These are phyloP conservation scores for Venturia aucupariae DNA, from an alignment of 2,329 filamentous ascomycete species.

Conservation along the genomic window DNA sequence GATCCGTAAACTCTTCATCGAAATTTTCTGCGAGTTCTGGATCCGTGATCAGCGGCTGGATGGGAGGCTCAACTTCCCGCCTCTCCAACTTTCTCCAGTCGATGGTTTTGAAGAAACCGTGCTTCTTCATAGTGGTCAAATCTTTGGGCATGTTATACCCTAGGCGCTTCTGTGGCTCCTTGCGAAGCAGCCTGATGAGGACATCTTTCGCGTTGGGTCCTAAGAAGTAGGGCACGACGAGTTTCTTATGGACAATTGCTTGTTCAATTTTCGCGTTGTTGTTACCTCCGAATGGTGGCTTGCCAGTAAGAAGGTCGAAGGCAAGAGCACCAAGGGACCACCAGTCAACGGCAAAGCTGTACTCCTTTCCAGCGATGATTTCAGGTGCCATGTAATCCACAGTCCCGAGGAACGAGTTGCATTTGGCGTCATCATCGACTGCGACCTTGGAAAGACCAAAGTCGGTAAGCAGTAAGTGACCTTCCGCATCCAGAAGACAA, in stretches of 20 bases:
- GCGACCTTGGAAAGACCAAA: constrained; percentile 96
- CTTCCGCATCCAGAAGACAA: constrained; percentile 82
- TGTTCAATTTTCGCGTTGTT: constrained; percentile 94
- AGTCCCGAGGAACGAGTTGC: constrained; percentile 87
- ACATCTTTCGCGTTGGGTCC: constrained; percentile 89
- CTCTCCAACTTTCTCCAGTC: constrained; percentile 83
- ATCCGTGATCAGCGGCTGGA: constrained; percentile 88
- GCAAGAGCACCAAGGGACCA: constrained; percentile 94
- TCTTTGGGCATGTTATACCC: constrained; percentile 87
- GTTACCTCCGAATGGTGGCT: constrained; percentile 79
- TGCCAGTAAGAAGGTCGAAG: constrained; percentile 85
- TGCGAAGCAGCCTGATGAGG: constrained; percentile 78
- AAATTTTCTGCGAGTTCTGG: constrained; percentile 97
- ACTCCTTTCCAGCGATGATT: constrained; percentile 77
- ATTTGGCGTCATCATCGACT: constrained; percentile 59
- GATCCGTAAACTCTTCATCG: constrained; percentile 77
- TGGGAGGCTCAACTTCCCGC: constrained; percentile 77
- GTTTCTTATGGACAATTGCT: constrained; percentile 89
- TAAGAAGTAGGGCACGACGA: constrained; percentile 81
- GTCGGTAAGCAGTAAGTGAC: constrained; percentile 89
- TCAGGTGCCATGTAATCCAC: constrained; percentile 99
- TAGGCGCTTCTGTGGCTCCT: constrained; percentile 84
- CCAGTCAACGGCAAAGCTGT: constrained; percentile 95
- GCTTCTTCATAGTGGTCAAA: constrained; percentile 72
- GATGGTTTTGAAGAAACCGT: constrained; percentile 95